Evolutionary conservation across 2,329 filamentous ascomycete species (phyloP).

Genomic region (Ambrosiella xylebori): DNA sequence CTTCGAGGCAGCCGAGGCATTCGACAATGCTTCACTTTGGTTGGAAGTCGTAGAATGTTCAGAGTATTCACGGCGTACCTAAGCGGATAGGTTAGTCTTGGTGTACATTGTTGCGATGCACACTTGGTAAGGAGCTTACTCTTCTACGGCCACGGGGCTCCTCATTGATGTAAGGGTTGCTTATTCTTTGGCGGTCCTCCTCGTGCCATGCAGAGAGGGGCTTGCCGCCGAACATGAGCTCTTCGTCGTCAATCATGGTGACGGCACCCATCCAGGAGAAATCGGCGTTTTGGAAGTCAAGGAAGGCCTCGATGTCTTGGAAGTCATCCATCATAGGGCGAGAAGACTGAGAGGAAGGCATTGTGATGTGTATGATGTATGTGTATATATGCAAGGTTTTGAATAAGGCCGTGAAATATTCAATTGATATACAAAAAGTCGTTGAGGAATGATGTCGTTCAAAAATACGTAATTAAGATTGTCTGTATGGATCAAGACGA

Average conservation of each 20-base stretch:
- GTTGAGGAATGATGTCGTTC: not conserved
- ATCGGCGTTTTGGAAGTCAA: conserved; percentile 8
- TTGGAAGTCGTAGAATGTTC: conserved; percentile 1
- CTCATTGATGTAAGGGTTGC: conserved; percentile 24
- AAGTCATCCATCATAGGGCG: conserved; percentile 1
- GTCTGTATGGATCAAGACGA: not conserved
- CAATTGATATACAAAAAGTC: not conserved
- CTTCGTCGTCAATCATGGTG: conserved; percentile 42
- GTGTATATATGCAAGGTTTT: not conserved
- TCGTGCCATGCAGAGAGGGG: conserved; percentile 42
- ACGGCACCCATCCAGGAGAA: conserved; percentile 30
- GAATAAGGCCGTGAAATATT: not conserved
- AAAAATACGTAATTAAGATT: not conserved
- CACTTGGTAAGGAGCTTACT: conserved; percentile 16
- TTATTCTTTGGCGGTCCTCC: conserved; percentile 31
- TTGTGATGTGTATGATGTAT: not conserved
- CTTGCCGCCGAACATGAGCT: conserved; percentile 44
- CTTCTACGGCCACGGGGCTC: conserved; percentile 24
- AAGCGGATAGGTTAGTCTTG: not conserved
- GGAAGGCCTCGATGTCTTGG: conserved; percentile 5
- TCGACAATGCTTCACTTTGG: not conserved
- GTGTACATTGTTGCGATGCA: not conserved
- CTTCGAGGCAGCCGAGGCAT: not conserved
- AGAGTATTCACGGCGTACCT: conserved; percentile 11
- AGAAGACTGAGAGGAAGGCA: conserved; percentile 7